phyloP scores from a whole-genome alignment of 2,329 filamentous ascomycete species.

The Fusarium sp. region DNA sequence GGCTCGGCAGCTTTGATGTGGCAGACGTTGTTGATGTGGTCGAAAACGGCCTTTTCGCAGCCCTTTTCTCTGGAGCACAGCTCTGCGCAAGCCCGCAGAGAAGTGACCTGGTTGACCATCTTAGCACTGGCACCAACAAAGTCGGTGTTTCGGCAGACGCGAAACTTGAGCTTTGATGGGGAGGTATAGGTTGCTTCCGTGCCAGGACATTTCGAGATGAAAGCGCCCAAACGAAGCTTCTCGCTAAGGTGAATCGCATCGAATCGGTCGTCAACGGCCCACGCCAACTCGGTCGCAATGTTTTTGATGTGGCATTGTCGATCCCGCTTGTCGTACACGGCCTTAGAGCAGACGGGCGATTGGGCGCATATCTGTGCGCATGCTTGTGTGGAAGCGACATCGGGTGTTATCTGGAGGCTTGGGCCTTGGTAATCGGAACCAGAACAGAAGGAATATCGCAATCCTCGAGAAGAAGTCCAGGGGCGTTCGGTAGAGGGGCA shows the following conservation, averaged over 20 bases:
- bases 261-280: conserved; percentile 25
- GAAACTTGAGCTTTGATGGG: conserved; percentile 1
- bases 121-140: conserved; percentile 16
- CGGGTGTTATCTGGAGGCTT: no score
- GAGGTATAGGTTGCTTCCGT: conserved; percentile 20
- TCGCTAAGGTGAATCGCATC: conserved; percentile 29
- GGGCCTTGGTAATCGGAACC: no score
- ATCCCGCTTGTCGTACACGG: conserved; percentile 36
- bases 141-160: conserved; percentile 31
- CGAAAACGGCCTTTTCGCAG: conserved; percentile 41
- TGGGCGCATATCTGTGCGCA: no score
- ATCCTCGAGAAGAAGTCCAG: no score
- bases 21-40: conserved; percentile 39
- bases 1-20: conserved; percentile 37
- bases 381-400: no score
- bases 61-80: conserved; percentile 26
- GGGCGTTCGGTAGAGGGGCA: no score
- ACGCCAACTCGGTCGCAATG: conserved; percentile 26
- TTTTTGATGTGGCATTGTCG: conserved; percentile 38
- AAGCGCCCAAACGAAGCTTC: conserved; percentile 18
- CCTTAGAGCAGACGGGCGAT: conserved; percentile 5
- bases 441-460: no score
- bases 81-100: conserved; percentile 35
- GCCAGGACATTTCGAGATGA: conserved; percentile 29
- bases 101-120: conserved; percentile 23